These are phyloP conservation scores for Penicillium paradoxum DNA, from an alignment of 495 filamentous ascomycete genomes.

Conservation along the genomic window DNA sequence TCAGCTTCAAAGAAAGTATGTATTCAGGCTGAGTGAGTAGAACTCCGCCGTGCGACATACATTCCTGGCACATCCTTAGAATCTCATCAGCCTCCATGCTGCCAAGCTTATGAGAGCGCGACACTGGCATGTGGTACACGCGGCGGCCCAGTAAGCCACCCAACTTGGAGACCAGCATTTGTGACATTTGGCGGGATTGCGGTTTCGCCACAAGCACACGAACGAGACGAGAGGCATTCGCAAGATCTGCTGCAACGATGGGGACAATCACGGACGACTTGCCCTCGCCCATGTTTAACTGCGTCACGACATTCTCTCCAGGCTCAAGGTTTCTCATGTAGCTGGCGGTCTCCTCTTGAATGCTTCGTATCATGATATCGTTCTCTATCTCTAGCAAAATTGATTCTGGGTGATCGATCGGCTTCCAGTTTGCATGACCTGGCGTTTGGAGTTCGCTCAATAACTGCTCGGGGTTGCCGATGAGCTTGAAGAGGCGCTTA, in stretches of 20 bases:
- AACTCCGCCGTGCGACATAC: constrained; percentile 47
- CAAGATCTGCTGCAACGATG: constrained; percentile 51
- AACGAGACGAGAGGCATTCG: constrained; percentile 48
- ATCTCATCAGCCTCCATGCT: too few relatives aligned
- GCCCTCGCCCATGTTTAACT: constrained; percentile 75
- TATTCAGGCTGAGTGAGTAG: constrained; percentile 67
- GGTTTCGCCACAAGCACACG: constrained; percentile 62
- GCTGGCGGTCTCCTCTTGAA: constrained; percentile 54
- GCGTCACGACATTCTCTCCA: constrained; percentile 51
- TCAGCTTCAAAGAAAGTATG: constrained; percentile 62
- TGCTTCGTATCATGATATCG: constrained; percentile 54
- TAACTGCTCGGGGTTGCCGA: constrained; percentile 31
- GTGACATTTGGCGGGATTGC: constrained; percentile 56
- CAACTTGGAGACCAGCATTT: constrained; percentile 55
- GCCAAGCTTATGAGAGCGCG: constrained; percentile 44
- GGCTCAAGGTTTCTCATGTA: constrained; percentile 48
- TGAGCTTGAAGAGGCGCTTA: constrained; percentile 22
- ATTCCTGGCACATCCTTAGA: constrained; percentile 42
- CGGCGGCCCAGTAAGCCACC: constrained; percentile 55
- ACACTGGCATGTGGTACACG: constrained; percentile 60
- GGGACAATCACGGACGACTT: constrained; percentile 71
- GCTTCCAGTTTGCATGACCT: constrained; percentile 53
- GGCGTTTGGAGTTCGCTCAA: constrained; percentile 47
- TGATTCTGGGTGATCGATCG: constrained; percentile 49
- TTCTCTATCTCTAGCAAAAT: constrained; percentile 64